Conservation (phyloP, 768 basidiomycete genomes). For the Tricholoma matsutake region DNA sequence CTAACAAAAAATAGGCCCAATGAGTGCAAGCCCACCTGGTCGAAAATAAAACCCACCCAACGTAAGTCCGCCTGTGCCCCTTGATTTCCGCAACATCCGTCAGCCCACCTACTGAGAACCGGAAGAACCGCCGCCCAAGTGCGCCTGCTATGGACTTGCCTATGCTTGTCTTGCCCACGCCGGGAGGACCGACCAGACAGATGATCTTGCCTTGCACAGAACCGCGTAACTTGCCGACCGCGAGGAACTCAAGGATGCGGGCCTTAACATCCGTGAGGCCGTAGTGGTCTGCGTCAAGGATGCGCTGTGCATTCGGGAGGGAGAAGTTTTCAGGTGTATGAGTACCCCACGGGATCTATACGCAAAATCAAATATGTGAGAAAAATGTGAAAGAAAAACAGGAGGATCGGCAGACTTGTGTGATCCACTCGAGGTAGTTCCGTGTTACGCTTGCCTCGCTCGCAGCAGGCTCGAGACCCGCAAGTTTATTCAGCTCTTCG, state of each 20-base stretch:
- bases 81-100: slow-evolving; percentile 99
- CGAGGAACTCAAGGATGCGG: slow-evolving; percentile 92
- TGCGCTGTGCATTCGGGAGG: slow-evolving; percentile 73
- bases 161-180: slow-evolving; percentile 96
- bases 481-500: slow-evolving; percentile 89
- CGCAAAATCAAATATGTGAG: slow-evolving; percentile 2
- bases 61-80: slow-evolving; percentile 96
- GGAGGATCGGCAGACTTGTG: slow-evolving; percentile 47
- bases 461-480: slow-evolving; percentile 85
- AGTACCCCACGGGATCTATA: slow-evolving; percentile 91
- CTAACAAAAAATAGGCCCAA: slow-evolving; percentile 29
- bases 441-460: slow-evolving; percentile 92
- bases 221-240: slow-evolving; percentile 91
- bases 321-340: slow-evolving; percentile 93
- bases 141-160: slow-evolving; percentile 94
- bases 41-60: slow-evolving; percentile 53
- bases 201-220: slow-evolving; percentile 97
- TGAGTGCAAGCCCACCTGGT: neutral
- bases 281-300: slow-evolving; percentile 95
- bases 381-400: neutral
- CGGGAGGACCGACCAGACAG: slow-evolving; percentile 93
- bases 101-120: slow-evolving; percentile 94
- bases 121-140: slow-evolving; percentile 88
- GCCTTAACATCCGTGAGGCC: slow-evolving; percentile 90
- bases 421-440: slow-evolving; percentile 93